Evolutionary conservation across 2,329 filamentous ascomycete genomes (phyloP), one percentile per base, ranked within the genome.

Genomic region (Alternaria triticina): DNA sequence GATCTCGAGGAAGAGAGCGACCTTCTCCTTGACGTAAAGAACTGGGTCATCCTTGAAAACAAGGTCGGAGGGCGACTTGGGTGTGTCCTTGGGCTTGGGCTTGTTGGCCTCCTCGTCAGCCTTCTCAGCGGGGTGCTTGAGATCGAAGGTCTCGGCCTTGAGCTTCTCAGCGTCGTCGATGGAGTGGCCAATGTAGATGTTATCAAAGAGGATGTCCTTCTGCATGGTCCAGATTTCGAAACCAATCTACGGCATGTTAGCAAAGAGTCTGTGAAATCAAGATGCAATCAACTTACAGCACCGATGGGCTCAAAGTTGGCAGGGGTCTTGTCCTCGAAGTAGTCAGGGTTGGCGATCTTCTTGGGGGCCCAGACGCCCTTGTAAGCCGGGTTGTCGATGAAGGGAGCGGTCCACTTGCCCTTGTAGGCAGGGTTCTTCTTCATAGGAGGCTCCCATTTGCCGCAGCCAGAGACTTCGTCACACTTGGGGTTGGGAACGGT

Each of bases 161-260:
- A 99, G 86, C 85, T 94, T 91, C 82, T 91, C 89, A 67, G 96
- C 96, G 73, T 99, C 96, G 79, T 93, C 93, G 73, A 96, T 82
- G 20, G 95, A 98, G 89, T 99, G 96, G 69, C 96, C 96, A 81
- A 99, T 94, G 89, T 98, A 99, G 87, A 99, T 96, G 90, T 99
- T 99, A 89, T 98, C 93, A 77, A 99, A 98, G 77, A 97, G 91
- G 75, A 99, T 98, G 80, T 97, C 92, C 82, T 90, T 97, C 85
- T 97, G 95, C 96, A 99, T 99, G 77, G 96, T 98, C 96, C 96
- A 99, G 85, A 99, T 95, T 84, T 99, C 96, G 78, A 98, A 98
- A 75, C 96, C 96, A 84, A 98, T 94, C 91, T 94, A 77, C 12
- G 12, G 0, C 11, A 12, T 36, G 46, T 76, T 59, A 76, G 71